phyloP scores from a whole-genome alignment of 2,329 filamentous ascomycete genomes.

The Aspergillus nomiae region DNA sequence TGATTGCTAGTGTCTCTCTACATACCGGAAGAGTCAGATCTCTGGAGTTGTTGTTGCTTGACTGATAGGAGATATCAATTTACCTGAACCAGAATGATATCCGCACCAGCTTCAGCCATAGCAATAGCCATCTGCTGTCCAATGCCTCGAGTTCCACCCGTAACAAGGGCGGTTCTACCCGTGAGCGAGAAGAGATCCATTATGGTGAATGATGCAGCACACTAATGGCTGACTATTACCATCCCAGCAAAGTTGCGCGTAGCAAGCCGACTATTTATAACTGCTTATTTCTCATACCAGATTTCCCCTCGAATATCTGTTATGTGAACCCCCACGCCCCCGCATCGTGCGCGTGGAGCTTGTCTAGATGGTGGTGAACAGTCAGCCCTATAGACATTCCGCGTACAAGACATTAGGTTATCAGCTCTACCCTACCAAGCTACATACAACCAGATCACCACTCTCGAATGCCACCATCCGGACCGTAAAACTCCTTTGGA shows the following conservation, averaged over 20 bases:
- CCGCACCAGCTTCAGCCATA: slow-evolving; percentile 39
- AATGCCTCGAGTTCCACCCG: slow-evolving; percentile 41
- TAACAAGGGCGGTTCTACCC: slow-evolving; percentile 36
- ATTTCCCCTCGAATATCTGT: neutral
- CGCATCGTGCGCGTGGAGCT: neutral
- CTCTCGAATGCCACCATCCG: slow-evolving; percentile 14
- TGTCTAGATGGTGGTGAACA: neutral
- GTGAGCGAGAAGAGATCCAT: slow-evolving; percentile 26
- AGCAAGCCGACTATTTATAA: neutral
- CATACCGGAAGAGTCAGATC: neutral
- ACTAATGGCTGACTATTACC: neutral
- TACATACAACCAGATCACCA: slow-evolving; percentile 7
- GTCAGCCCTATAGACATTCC: neutral
- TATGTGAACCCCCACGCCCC: slow-evolving; percentile 6
- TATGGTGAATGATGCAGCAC: neutral
- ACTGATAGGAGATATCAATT: neutral
- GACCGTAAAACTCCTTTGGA: slow-evolving; percentile 14
- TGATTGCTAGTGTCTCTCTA: slow-evolving; percentile 22
- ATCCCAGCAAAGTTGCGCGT: neutral
- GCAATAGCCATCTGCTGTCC: slow-evolving; percentile 39
- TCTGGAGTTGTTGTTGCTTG: neutral
- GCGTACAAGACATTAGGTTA: neutral
- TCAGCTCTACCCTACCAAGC: neutral
- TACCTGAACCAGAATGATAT: slow-evolving; percentile 32
- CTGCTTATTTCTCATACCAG: neutral